Evolutionary conservation across 1,139 yeast species (phyloP), one percentile per base, ranked within the genome.

Genomic region (Yamadazyma membranifaciens): DNA sequence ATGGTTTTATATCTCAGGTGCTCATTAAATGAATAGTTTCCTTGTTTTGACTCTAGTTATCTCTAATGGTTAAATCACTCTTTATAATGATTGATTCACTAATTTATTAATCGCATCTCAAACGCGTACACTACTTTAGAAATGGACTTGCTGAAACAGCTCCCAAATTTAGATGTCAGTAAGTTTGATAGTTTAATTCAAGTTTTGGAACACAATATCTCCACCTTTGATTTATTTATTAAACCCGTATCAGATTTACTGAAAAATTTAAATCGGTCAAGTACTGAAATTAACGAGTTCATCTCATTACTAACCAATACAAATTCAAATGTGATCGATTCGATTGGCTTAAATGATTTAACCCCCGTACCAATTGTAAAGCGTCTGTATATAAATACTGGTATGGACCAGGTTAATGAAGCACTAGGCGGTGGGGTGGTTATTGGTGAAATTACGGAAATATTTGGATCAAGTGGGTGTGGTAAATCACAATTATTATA

Each of bases 1-100:
- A 77, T 92, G 98, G 98, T 92, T 92, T 80, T 92, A 82, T 81
- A 92, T 92, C 66, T 87, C 98, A 50, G 97, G 97, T 69, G 85
- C 77, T 49, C 77, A 72, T 54, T 72, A 67, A 58, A 27, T 34
- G 11, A 12, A 9, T 15, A 36, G 17, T 33, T 9, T 20, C 24
- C 20, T 29, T 29, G 32, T 25, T 10, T n/a, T 11, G 11, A 4
- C 5, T 25, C 28, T 25, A 11, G 6, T 25, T 25, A 25, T 25
- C 28, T 11, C 6, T 25, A 7, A 25, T 25, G 4, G 4, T 4
- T 25, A 7, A 5, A 10, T 7, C 28, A 12, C 13, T 33, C 15
- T 33, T 16, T 20, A 9, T 14, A 6, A 5, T 33, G 17, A 12
- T 15, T 10, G 4, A n/a, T 6, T 15, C 6, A 6, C 9, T 12